These are phyloP conservation scores for Miscanthus sacchariflorus DNA, from an alignment of 202 grass and related monocot genomes.

Conservation along the genomic window DNA sequence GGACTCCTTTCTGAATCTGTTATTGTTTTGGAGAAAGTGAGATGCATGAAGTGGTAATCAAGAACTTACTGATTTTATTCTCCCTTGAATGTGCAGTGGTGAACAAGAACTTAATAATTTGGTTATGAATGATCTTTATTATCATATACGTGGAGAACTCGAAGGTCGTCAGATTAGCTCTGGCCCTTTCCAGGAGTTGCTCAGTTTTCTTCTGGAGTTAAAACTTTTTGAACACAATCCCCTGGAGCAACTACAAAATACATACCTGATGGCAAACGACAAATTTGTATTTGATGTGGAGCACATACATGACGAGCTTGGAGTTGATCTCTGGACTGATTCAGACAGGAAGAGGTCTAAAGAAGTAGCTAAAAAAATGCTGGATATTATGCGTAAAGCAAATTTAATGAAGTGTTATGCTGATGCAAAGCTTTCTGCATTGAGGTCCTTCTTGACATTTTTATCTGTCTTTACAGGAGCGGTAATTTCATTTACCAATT, in stretches of 20 bases:
- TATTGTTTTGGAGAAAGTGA: conserved; percentile 31
- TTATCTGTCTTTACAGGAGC: conserved; percentile 77
- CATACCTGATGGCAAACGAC: conserved; percentile 31
- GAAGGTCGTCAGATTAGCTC: conserved; percentile 76
- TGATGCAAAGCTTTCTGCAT: conserved; percentile 68
- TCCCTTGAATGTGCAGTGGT: conserved; percentile 61
- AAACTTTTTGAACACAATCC: conserved; percentile 70
- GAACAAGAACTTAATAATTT: conserved; percentile 65
- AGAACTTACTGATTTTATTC: conserved; percentile 54
- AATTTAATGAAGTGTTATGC: conserved; percentile 66
- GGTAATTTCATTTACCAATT: conserved; percentile 58
- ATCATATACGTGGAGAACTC: conserved; percentile 72
- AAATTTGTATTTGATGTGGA: conserved; percentile 63
- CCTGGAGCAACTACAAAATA: conserved; percentile 34
- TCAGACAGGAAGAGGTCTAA: conserved; percentile 65
- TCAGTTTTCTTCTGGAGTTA: conserved; percentile 72
- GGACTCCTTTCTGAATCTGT: conserved; percentile 1
- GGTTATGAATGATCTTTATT: conserved; percentile 78
- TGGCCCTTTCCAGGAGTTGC: conserved; percentile 85
- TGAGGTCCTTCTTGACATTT: conserved; percentile 72
- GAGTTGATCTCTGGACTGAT: conserved; percentile 73
- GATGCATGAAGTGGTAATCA: conserved; percentile 35
- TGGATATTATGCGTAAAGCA: conserved; percentile 66
- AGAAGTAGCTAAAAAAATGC: conserved; percentile 74
- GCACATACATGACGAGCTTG: conserved; percentile 63